Conservation (phyloP, 2,329 filamentous ascomycete genomes). For the Phyllosticta citrichinensis region DNA sequence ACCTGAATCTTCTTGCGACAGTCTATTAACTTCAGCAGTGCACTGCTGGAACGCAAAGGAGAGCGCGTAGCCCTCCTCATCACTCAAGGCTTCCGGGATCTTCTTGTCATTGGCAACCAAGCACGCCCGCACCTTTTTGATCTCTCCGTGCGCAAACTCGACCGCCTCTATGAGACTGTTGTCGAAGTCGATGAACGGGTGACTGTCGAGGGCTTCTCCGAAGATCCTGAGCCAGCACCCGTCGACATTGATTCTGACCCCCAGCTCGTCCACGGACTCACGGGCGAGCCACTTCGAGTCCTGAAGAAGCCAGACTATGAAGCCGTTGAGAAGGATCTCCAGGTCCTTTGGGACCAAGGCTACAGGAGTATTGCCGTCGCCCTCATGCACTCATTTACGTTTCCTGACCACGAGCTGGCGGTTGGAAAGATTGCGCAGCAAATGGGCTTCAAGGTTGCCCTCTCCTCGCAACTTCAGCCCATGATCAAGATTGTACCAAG, state of each 20-base stretch:
- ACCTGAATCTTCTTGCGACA: neutral
- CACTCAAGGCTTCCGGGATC: conserved; percentile 54
- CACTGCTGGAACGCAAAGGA: conserved; percentile 15
- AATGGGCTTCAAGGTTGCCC: conserved; percentile 23
- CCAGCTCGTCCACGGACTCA: conserved; percentile 14
- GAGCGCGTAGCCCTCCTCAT: conserved; percentile 15
- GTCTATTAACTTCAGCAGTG: conserved; percentile 14
- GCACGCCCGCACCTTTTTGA: conserved; percentile 19
- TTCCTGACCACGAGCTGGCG: conserved; percentile 20
- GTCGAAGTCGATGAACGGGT: conserved; percentile 19
- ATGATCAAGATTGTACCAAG: conserved; percentile 20
- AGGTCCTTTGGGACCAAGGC: conserved; percentile 46
- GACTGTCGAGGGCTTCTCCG: conserved; percentile 16
- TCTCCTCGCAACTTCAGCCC: conserved; percentile 16
- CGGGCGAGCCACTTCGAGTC: conserved; percentile 39
- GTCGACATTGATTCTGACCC: conserved; percentile 6
- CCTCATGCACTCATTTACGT: conserved; percentile 25
- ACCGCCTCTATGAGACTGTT: conserved; percentile 16
- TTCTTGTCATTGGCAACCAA: conserved; percentile 17
- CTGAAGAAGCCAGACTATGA: conserved; percentile 41
- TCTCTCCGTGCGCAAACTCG: conserved; percentile 16
- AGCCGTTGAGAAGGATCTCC: conserved; percentile 16
- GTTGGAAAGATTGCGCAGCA: conserved; percentile 20
- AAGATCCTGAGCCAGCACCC: conserved; percentile 13
- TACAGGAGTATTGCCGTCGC: conserved; percentile 28